Base-by-base conservation (phyloP, 2,329 filamentous ascomycete genomes). In the Cadophora sp. region DNA sequence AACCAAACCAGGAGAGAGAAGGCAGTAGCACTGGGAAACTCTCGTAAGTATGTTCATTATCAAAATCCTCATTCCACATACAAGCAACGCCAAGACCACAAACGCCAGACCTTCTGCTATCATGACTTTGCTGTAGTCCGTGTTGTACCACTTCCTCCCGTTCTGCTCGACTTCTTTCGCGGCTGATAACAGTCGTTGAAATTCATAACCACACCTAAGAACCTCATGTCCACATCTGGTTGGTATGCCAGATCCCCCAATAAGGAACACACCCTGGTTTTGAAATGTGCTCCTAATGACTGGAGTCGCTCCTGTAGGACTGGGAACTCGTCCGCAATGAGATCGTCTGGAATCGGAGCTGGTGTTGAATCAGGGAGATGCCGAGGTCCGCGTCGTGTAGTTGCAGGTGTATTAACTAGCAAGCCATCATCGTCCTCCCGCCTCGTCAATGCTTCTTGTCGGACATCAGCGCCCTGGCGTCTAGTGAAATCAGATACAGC, bases 101-200 rank as follows among this genome's bases (percentile, higher is more conserved):
- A 27, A 58, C 55, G 55, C 55, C 55, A 11, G 20, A 27, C 20
- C 20, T 9, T 20, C 36, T 39, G 33, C 47, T 64, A 63, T 73
- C 61, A 72, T n/a, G 60, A 63, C 78, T 96, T 97, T 73, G 94
- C 90, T 27, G 70, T 71, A 64, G 30, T 66, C 69, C 65, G 68
- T 20, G 56, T 64, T 16, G 60, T 63, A 41, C 70, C 69, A 48
- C 63, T 69, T 36, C 48, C 65, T 33, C 66, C 55, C 3, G 70
- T 51, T 36, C 68, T 69, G 20, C 53, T 68, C 18, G 64, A 62
- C 59, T 75, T 89, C 77, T 89, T 86, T 74, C 89, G 84, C 16
- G 93, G 92, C 79, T 92, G 87, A 79, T 98, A 98, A 30, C 97
- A 92, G 78, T 98, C 95, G 80, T 99, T 99, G 80, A 98, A 99